Conservation (phyloP, 2,329 filamentous ascomycete genomes). For the Colletotrichum camelliae region DNA sequence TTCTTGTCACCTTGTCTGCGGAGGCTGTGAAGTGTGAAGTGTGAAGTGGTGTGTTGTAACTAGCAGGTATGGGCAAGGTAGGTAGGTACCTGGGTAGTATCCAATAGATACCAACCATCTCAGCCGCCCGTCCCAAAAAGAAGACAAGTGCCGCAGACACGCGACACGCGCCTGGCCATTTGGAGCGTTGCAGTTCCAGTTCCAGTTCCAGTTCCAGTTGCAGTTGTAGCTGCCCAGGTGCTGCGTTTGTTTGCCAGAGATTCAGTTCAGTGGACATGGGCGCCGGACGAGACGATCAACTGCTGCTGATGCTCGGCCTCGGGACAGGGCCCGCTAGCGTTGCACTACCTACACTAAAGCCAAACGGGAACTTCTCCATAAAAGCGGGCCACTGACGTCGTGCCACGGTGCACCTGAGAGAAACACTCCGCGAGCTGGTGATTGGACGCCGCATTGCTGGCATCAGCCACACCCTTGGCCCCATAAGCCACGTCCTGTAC, state of each 20-base stretch:
- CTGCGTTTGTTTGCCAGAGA: background rate
- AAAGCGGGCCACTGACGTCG: conserved; percentile 8
- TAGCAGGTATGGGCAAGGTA: background rate
- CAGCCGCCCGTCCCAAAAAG: background rate
- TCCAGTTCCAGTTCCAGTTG: background rate
- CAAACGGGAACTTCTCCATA: background rate
- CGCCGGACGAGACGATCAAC: background rate
- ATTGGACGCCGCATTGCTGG: background rate
- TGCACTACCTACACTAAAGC: background rate
- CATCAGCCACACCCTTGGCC: background rate
- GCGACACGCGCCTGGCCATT: background rate
- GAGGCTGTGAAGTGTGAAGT: background rate
- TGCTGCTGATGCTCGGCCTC: background rate
- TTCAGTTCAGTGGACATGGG: background rate
- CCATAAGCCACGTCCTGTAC: background rate
- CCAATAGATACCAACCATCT: background rate
- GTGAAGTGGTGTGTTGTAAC: background rate
- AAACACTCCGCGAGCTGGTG: background rate
- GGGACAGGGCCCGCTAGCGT: background rate
- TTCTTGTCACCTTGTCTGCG: background rate
- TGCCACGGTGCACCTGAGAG: background rate
- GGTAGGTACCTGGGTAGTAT: background rate
- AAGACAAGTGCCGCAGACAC: background rate
- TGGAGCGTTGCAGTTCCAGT: background rate
- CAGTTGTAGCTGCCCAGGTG: too few species aligned